A percentile compares a stretch with the other conserved stretches of the same genome.
Evolutionary conservation across 2,329 filamentous ascomycete species (phyloP).

Genomic region (Fusarium agapanthi): DNA sequence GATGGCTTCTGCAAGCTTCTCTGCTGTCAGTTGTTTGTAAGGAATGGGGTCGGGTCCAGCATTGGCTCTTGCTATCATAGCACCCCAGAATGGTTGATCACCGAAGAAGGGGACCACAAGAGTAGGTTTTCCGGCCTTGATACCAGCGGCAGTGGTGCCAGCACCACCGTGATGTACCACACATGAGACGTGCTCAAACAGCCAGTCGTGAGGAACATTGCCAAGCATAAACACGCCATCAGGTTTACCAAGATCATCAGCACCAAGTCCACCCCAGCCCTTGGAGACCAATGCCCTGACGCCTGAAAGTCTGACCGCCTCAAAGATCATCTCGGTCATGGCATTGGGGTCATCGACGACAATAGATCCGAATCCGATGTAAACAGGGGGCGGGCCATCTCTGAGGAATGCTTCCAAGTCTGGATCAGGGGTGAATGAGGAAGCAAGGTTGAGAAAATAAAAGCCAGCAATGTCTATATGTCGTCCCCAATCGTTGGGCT

Average conservation of each 20-base stretch:
- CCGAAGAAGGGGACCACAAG: slow-evolving; percentile 89
- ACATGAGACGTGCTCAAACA: slow-evolving; percentile 81
- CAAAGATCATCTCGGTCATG: slow-evolving; percentile 76
- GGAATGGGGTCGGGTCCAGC: slow-evolving; percentile 77
- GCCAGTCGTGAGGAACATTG: slow-evolving; percentile 88
- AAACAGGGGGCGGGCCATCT: slow-evolving; percentile 76
- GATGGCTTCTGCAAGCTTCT: slow-evolving; percentile 73
- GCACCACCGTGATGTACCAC: slow-evolving; percentile 91
- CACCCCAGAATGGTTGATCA: slow-evolving; percentile 85
- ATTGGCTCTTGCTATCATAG: slow-evolving; percentile 76
- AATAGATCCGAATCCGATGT: slow-evolving; percentile 86
- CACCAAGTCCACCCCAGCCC: slow-evolving; percentile 87
- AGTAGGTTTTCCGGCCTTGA: slow-evolving; percentile 80
- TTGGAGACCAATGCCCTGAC: slow-evolving; percentile 85
- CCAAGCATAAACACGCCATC: slow-evolving; percentile 84
- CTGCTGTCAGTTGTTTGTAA: slow-evolving; percentile 71
- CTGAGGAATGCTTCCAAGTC: slow-evolving; percentile 73
- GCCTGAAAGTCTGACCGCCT: slow-evolving; percentile 71
- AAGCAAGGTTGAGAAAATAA: slow-evolving; percentile 75
- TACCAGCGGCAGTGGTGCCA: slow-evolving; percentile 88
- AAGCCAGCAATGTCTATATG: slow-evolving; percentile 81
- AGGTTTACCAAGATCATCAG: slow-evolving; percentile 73
- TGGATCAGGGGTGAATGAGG: slow-evolving; percentile 70
- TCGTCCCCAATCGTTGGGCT: slow-evolving; percentile 78
- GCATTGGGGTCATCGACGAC: slow-evolving; percentile 79